Percentiles rank a stretch among this genome's conserved stretches.
Evolutionary conservation across 2,329 filamentous ascomycete genomes (phyloP).

Genomic region (Periconia macrospinosa): DNA sequence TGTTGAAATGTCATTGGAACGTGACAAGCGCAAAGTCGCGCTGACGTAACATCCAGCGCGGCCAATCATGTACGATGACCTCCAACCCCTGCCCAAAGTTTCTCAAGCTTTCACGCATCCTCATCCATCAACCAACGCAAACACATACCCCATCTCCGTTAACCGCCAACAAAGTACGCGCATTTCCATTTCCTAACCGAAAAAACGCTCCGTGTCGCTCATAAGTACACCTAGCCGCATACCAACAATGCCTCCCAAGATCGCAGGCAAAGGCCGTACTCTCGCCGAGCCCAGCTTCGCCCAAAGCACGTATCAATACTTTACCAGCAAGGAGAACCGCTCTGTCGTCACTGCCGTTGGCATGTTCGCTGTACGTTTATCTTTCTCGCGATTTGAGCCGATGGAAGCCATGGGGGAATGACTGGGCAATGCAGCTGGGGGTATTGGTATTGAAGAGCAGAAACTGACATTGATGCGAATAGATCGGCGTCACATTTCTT

Average conservation of each 20-base stretch:
- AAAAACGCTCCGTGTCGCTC: not conserved
- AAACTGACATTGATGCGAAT: constrained; percentile 17
- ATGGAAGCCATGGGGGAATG: constrained; percentile 1
- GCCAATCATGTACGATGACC: not conserved
- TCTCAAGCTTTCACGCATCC: constrained; percentile 22
- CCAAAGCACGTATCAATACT: constrained; percentile 40
- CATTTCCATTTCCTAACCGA: not conserved
- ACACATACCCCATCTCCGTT: constrained; percentile 4
- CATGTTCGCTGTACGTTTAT: constrained; percentile 53
- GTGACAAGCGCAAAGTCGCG: not conserved
- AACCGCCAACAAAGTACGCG: constrained; percentile 10
- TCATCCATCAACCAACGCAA: constrained; percentile 13
- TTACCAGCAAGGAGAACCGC: constrained; percentile 54
- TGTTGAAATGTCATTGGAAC: no score
- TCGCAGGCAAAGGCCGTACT: constrained; percentile 28
- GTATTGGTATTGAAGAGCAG: not conserved
- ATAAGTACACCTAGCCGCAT: not conserved
- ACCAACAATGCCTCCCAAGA: constrained; percentile 34
- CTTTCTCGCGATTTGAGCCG: not conserved
- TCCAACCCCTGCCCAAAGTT: constrained; percentile 17
- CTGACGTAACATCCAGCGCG: not conserved
- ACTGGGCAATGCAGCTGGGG: not conserved
- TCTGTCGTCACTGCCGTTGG: constrained; percentile 51
- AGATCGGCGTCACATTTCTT: constrained; percentile 56
- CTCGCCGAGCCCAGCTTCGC: constrained; percentile 44